phyloP scores from a whole-genome alignment of 306 rosid genomes.

The Quercus aquifolioides region DNA sequence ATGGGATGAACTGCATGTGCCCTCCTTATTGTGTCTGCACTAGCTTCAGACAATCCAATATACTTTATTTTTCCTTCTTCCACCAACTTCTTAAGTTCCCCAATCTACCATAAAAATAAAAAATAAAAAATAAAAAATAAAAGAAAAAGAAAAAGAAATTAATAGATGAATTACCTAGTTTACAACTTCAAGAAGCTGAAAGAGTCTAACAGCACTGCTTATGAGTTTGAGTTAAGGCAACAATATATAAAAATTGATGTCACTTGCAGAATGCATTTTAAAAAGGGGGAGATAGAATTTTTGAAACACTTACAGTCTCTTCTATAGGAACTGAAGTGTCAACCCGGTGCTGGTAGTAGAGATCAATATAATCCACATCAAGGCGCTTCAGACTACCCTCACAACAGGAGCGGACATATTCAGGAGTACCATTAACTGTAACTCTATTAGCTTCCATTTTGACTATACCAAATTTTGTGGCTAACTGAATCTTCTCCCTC shows the following conservation, averaged over 20 bases:
- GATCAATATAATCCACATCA: constrained; percentile 70
- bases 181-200: background rate
- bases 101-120: constrained; percentile 35
- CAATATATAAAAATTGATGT: background rate
- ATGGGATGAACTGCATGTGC: constrained; percentile 84
- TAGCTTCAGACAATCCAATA: constrained; percentile 73
- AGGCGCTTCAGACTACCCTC: constrained; percentile 80
- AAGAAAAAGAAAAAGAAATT: background rate
- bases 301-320: constrained; percentile 53
- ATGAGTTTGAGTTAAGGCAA: background rate
- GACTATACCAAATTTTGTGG: constrained; percentile 78
- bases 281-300: background rate
- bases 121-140: background rate
- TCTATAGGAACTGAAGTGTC: constrained; percentile 79
- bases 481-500: constrained; percentile 66
- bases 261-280: background rate
- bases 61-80: constrained; percentile 65
- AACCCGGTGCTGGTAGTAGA: constrained; percentile 75
- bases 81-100: constrained; percentile 58
- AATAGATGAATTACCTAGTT: no score
- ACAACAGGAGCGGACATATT: constrained; percentile 72
- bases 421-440: constrained; percentile 67
- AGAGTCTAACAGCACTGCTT: constrained; percentile 5
- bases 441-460: constrained; percentile 14
- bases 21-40: constrained; percentile 59